A percentile compares a stretch with the other conserved stretches of the same genome.
Conservation (phyloP, 805 yeast species). For the Suhomyces canberraensis region DNA sequence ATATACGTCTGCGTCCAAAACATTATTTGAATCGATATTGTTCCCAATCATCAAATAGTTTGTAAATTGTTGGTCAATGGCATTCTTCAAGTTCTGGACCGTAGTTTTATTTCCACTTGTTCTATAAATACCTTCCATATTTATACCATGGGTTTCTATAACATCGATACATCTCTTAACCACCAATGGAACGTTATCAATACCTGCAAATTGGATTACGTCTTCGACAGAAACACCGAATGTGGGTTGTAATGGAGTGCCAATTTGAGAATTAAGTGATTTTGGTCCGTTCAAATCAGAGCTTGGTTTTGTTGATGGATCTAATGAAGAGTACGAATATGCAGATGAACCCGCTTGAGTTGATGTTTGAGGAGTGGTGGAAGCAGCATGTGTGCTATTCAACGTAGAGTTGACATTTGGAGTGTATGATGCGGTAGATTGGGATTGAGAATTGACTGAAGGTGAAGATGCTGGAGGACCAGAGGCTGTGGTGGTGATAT, state of each 20-base stretch:
- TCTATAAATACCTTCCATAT: slow-evolving; percentile 86
- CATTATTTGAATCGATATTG: slow-evolving; percentile 37
- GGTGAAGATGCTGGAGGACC: neutral
- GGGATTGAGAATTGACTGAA: neutral
- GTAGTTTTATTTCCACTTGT: slow-evolving; percentile 75
- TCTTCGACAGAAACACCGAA: slow-evolving; percentile 85
- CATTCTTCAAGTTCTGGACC: slow-evolving; percentile 66
- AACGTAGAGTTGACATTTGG: neutral
- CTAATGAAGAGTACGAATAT: slow-evolving; percentile 23
- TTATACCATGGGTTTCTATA: slow-evolving; percentile 79
- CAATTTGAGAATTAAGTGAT: slow-evolving; percentile 18
- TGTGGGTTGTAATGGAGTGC: slow-evolving; percentile 40
- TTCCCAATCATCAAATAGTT: slow-evolving; percentile 47
- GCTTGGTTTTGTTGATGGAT: slow-evolving; percentile 29
- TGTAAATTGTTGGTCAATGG: slow-evolving; percentile 74
- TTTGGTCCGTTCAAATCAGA: slow-evolving; percentile 38
- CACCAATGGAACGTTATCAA: slow-evolving; percentile 86
- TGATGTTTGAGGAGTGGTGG: neutral
- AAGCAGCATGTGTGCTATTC: neutral
- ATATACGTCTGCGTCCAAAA: slow-evolving; percentile 78
- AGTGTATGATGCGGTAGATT: neutral
- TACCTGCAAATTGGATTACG: slow-evolving; percentile 70
- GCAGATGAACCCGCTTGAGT: neutral
- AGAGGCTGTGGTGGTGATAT: neutral
- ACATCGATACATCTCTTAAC: slow-evolving; percentile 87